These are phyloP conservation scores for Aspergillus sp. DNA, from an alignment of 2,329 filamentous ascomycete species.

Conservation along the genomic window DNA sequence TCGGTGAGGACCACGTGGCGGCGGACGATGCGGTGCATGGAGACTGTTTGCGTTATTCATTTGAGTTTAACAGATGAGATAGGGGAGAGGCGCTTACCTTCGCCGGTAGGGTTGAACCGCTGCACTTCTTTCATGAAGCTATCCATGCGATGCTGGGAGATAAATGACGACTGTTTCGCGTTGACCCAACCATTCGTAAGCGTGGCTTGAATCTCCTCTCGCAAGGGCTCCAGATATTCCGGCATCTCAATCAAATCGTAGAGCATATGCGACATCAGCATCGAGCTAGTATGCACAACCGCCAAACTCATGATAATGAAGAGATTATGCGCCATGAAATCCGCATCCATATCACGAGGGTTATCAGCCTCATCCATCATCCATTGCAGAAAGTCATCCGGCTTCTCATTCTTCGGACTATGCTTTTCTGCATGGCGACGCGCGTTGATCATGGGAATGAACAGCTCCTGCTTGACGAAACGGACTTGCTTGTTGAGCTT, in stretches of 20 bases:
- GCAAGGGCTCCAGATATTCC: slow-evolving; percentile 44
- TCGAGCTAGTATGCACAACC: slow-evolving; percentile 23
- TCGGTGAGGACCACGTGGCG: slow-evolving; percentile 18
- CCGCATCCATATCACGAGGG: slow-evolving; percentile 14
- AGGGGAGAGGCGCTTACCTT: slow-evolving; percentile 13
- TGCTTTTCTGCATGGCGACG: slow-evolving; percentile 18
- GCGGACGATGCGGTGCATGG: slow-evolving; percentile 22
- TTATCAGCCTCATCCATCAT: slow-evolving; percentile 23
- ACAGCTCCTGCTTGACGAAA: slow-evolving; percentile 25
- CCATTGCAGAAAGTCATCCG: slow-evolving; percentile 28
- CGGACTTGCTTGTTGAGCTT: slow-evolving; percentile 24
- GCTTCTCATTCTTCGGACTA: slow-evolving; percentile 15
- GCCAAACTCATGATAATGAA: slow-evolving; percentile 21
- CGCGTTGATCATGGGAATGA: slow-evolving; percentile 27
- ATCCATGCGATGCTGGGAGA: slow-evolving; percentile 16
- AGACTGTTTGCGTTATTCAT: slow-evolving; percentile 12
- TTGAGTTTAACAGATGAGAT: neutral
- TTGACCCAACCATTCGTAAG: slow-evolving; percentile 19
- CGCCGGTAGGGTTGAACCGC: slow-evolving; percentile 20
- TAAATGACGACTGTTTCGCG: slow-evolving; percentile 14
- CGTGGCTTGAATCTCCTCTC: slow-evolving; percentile 41
- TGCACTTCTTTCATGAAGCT: slow-evolving; percentile 26
- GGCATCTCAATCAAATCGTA: slow-evolving; percentile 47
- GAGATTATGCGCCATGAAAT: slow-evolving; percentile 19
- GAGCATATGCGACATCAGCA: slow-evolving; percentile 37